Percentiles rank a stretch among this genome's conserved stretches.
Evolutionary conservation across 192 early-diverging fungal species (phyloP).

Genomic region (Physocladia obscura): DNA sequence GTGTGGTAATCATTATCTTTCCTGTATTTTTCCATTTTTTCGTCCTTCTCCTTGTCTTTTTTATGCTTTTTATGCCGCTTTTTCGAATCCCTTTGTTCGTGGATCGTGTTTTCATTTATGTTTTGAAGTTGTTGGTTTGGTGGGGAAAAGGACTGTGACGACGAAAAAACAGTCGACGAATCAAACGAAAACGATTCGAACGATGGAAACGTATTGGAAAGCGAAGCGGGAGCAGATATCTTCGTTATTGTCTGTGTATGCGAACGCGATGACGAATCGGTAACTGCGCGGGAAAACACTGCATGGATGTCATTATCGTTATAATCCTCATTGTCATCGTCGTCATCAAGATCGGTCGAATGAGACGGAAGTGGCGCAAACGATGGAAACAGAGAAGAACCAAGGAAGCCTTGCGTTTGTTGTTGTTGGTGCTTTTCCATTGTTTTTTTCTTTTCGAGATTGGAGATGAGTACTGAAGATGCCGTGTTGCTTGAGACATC

Average conservation of each 20-base stretch:
- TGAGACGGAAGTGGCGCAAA: constrained; percentile 10
- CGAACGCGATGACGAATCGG: not conserved
- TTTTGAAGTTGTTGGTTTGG: not conserved
- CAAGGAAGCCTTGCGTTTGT: constrained; percentile 16
- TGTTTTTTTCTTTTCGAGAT: too few relatives aligned
- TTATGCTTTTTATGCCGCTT: not conserved
- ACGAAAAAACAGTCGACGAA: not conserved
- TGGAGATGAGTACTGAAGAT: too few relatives aligned
- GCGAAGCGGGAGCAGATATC: not conserved
- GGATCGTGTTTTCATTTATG: too few relatives aligned
- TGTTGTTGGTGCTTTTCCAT: not conserved
- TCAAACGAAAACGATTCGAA: constrained; percentile 7
- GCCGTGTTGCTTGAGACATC: constrained; percentile 43
- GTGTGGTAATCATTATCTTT: not conserved
- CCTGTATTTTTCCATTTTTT: too few relatives aligned
- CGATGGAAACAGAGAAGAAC: constrained; percentile 24
- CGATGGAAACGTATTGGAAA: not conserved
- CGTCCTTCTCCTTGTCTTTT: constrained; percentile 8
- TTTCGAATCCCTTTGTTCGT: too few relatives aligned
- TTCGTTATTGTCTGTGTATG: not conserved
- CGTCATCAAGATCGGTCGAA: too few relatives aligned
- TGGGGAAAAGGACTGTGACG: not conserved
- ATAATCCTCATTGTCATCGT: constrained; percentile 3
- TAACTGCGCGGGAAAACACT: not conserved
- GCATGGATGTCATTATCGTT: not conserved